Evolutionary conservation across 163 green algal genomes (phyloP).

Genomic region (Volvox carteri): DNA sequence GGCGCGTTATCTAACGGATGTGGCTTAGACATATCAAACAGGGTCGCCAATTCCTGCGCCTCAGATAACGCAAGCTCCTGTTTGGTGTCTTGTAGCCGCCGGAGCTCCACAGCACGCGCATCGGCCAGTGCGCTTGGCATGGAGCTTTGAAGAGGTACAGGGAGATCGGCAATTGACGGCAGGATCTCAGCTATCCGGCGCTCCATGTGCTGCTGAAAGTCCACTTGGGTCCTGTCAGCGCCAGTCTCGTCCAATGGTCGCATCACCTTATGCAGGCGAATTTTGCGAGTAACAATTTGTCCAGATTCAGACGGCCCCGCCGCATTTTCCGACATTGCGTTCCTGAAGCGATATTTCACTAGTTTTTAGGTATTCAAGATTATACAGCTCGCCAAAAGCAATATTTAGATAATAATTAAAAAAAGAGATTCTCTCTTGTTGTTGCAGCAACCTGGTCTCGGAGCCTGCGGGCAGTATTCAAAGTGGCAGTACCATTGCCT

Average conservation of each 20-base stretch:
- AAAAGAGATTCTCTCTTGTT: no score
- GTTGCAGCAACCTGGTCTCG: no score
- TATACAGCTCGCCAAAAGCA: no score
- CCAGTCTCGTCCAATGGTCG: constrained; percentile 1
- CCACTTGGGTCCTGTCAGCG: background rate
- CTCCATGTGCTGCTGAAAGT: constrained; percentile 12
- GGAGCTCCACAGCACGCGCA: constrained; percentile 22
- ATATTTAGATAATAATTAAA: no score
- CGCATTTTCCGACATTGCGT: constrained; percentile 38
- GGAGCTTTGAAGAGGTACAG: background rate
- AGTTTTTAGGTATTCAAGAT: no score
- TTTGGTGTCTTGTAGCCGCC: constrained; percentile 39
- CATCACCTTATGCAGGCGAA: constrained; percentile 49
- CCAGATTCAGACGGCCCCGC: background rate
- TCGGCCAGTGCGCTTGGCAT: background rate
- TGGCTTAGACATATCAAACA: constrained; percentile 68
- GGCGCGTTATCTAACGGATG: constrained; percentile 62
- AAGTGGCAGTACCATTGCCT: no score
- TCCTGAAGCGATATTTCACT: background rate
- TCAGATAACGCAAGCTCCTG: constrained; percentile 32
- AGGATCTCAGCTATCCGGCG: constrained; percentile 48
- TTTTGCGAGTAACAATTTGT: constrained; percentile 8
- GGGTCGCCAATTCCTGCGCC: constrained; percentile 60
- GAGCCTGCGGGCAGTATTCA: no score
- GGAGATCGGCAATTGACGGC: constrained; percentile 51